Conservation (phyloP, 1,284 basidiomycete species). For the Gyrodon tennesseensis region DNA sequence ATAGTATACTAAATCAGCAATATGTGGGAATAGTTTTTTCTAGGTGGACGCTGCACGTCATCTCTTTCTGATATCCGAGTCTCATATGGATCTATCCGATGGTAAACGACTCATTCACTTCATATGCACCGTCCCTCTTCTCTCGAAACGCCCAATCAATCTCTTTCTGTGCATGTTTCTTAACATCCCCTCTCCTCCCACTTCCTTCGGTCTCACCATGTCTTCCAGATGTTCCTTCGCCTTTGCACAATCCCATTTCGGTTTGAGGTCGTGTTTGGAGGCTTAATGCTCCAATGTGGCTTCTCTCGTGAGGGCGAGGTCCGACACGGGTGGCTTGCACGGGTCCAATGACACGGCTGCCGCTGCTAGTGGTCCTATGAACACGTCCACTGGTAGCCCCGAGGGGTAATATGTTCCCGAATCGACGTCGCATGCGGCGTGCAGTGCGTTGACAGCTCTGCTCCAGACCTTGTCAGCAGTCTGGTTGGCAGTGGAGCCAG, state of each 20-base stretch:
- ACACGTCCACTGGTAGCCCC: conserved; percentile 19
- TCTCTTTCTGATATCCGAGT: no score
- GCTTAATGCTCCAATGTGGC: background rate
- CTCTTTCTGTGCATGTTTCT: conserved; percentile 67
- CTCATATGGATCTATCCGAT: no score
- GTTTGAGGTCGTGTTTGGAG: background rate
- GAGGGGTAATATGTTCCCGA: conserved; percentile 35
- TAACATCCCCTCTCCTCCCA: conserved; percentile 63
- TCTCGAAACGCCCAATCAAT: background rate
- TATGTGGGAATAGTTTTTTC: no score
- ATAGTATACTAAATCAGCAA: no score
- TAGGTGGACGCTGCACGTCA: no score
- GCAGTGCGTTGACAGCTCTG: conserved; percentile 58
- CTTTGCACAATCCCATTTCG: background rate
- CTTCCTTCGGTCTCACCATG: background rate
- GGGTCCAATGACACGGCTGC: background rate
- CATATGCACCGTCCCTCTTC: background rate
- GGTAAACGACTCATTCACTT: background rate
- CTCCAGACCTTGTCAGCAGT: conserved; percentile 54
- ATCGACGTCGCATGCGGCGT: conserved; percentile 58
- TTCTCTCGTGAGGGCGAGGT: background rate
- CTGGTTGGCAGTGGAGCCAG: conserved; percentile 55
- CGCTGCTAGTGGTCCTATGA: background rate
- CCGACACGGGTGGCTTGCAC: background rate
- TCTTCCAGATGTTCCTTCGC: background rate